Base-by-base conservation (phyloP, 1,139 yeast species). In the Blastobotrys proliferans region DNA sequence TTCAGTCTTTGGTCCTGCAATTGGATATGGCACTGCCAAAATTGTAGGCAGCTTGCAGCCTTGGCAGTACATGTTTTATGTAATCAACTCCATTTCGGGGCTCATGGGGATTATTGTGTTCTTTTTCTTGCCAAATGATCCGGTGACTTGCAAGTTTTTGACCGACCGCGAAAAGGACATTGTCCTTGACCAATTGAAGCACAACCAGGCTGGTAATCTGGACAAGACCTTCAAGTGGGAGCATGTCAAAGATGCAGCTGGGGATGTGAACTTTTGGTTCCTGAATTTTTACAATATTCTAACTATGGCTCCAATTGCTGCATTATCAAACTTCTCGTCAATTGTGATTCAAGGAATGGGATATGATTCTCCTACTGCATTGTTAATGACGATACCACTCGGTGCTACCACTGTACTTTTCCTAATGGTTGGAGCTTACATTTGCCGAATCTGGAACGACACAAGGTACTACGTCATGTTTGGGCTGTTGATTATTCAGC, bases 141-240 rank as follows among this genome's bases (percentile, higher is more conserved):
- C 80, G 22, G 62, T 72, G 16, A 58, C 63, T 20, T 78, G 81
- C 2, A 70, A 75, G 71, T 76, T 70, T 53, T 62, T 77, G 31
- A 59, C 60, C 18, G 67, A 69, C n/a, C 61, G 35, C 13, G 44
- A 46, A 30, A 31, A 39, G 24, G 28, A 30, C 24, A 38, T 48
- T 13, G 48, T 46, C 8, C 18, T 46, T 8, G 40, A 28, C 8
- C 31, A 46, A 17, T 25, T 48, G 29, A n/a, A 33, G 28, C 16
- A 30, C 17, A 46, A 46, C 28, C 41, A 47, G 9, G 43, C 49
- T n/a, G 47, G 45, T 11, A 40, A 32, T 13, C 77, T 77, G 45
- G 72, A 73, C 48, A 69, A 63, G 44, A 64, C 65, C 34, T 69
- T 74, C 56, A 76, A 77, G 50, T 60, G 53, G 52, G 57, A 70